Conservation (phyloP, 139 green algal species). For the Picochlorum costavermella region DNA sequence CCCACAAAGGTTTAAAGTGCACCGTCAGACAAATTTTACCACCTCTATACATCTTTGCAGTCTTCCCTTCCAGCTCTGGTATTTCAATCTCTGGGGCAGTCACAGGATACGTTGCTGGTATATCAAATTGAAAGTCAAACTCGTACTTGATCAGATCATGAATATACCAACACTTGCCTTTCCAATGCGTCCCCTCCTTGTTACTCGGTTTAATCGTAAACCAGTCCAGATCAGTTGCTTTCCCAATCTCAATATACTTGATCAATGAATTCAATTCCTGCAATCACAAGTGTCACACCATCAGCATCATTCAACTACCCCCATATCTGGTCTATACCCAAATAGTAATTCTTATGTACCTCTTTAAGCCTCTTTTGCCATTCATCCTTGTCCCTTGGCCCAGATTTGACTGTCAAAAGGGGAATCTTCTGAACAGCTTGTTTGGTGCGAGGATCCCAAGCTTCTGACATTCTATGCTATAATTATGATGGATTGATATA, state of each 20-base stretch:
- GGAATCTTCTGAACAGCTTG: conserved; percentile 84
- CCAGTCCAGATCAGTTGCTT: conserved; percentile 89
- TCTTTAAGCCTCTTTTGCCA: conserved; percentile 69
- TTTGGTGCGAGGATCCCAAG: conserved; percentile 61
- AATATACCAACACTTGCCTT: conserved; percentile 62
- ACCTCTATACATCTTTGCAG: conserved; percentile 94
- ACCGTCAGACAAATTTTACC: conserved; percentile 96
- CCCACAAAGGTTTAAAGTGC: conserved; percentile 96
- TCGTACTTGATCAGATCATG: conserved; percentile 93
- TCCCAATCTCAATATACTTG: conserved; percentile 92
- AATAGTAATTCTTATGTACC: conserved; percentile 21
- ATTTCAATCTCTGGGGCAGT: conserved; percentile 89
- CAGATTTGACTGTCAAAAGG: conserved; percentile 69
- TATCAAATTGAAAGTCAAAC: conserved; percentile 94
- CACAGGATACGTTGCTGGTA: conserved; percentile 85
- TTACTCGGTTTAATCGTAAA: conserved; percentile 79
- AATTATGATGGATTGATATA: too few species aligned
- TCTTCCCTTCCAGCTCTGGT: conserved; percentile 94
- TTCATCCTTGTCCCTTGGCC: conserved; percentile 64
- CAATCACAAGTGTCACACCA: neutral
- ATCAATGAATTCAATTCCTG: conserved; percentile 88
- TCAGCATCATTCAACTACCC: neutral
- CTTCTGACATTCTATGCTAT: conserved; percentile 45
- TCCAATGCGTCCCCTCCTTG: conserved; percentile 79
- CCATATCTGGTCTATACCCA: too few species aligned